phyloP scores from a whole-genome alignment of 768 basidiomycete genomes.

The Suillus spraguei region DNA sequence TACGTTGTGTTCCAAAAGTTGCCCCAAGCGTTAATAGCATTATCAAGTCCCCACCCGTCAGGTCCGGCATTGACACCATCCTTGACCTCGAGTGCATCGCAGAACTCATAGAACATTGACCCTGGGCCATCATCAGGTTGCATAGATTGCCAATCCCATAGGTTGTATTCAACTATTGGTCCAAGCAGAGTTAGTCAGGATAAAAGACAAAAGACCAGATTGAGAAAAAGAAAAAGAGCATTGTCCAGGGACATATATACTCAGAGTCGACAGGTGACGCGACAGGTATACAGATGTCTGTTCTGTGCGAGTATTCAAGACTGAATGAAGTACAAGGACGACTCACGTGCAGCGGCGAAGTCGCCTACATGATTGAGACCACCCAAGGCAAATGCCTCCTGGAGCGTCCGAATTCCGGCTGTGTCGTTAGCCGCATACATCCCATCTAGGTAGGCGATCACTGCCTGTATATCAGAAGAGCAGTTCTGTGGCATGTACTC shows the following conservation, averaged over 20 bases:
- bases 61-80: constrained; percentile 43
- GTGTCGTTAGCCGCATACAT: constrained; percentile 49
- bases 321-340: background rate
- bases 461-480: constrained; percentile 69
- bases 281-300: background rate
- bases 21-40: constrained; percentile 64
- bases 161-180: constrained; percentile 36
- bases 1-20: constrained; percentile 57
- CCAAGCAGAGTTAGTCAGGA: background rate
- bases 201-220: background rate
- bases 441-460: constrained; percentile 60
- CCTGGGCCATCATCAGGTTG: constrained; percentile 49
- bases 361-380: constrained; percentile 64
- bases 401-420: constrained; percentile 51
- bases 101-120: constrained; percentile 40
- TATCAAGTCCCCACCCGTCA: constrained; percentile 61
- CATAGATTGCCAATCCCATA: constrained; percentile 68
- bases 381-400: constrained; percentile 60
- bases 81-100: constrained; percentile 42
- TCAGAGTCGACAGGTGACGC: background rate
- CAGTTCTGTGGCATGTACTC: constrained; percentile 73
- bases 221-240: background rate
- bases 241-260: background rate
- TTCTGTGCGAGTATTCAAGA: background rate
- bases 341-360: constrained; percentile 58